These are phyloP conservation scores for Monotropa hypopitys DNA, from an alignment of 179 eudicot species.

Conservation along the genomic window DNA sequence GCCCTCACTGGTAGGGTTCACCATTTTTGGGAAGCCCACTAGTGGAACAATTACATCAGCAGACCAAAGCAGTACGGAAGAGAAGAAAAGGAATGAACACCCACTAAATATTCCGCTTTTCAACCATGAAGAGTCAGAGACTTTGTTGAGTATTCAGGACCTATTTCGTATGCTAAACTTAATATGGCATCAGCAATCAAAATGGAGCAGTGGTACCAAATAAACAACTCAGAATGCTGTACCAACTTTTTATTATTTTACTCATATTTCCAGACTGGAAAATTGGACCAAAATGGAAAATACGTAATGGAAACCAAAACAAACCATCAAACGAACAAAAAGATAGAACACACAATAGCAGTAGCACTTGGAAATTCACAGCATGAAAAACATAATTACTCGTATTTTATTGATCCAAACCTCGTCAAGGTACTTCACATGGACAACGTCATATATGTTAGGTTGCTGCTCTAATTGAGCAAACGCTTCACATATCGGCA, in stretches of 20 bases:
- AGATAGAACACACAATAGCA: not conserved
- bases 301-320: not conserved
- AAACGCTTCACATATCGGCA: slow-evolving; percentile 97
- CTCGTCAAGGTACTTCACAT: slow-evolving; percentile 91
- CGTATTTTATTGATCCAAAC: slow-evolving; percentile 19
- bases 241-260: not conserved
- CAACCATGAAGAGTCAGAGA: not conserved
- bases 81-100: not conserved
- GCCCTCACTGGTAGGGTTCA: no score
- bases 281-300: not conserved
- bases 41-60: not conserved
- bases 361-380: not conserved
- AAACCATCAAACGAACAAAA: not conserved
- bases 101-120: not conserved
- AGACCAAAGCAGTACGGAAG: no score
- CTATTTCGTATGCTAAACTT: not conserved
- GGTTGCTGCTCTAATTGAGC: slow-evolving; percentile 91
- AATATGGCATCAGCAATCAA: not conserved
- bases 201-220: not conserved
- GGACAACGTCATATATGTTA: slow-evolving; percentile 81
- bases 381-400: not conserved
- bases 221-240: not conserved
- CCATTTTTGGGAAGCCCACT: not conserved
- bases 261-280: not conserved
- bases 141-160: not conserved